These are phyloP conservation scores for Botrytis porri DNA, from an alignment of 2,329 filamentous ascomycete species.

Conservation along the genomic window DNA sequence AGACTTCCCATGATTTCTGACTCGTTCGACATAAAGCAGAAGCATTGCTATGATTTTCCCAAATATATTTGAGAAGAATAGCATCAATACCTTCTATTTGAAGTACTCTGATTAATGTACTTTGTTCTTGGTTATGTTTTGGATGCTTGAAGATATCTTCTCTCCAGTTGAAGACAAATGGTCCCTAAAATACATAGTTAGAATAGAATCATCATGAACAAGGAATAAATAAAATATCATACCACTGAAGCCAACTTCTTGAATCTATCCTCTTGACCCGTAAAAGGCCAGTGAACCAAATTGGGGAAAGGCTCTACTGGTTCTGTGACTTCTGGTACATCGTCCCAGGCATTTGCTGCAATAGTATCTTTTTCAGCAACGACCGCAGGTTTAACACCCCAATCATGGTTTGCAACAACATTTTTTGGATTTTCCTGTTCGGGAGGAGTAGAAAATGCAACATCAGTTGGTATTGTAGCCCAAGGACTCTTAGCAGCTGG, in stretches of 20 bases:
- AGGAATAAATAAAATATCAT: not conserved
- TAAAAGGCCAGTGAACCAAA: slow-evolving; percentile 3
- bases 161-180: not conserved
- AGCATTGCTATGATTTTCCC: not conserved
- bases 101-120: slow-evolving; percentile 8
- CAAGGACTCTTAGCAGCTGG: not conserved
- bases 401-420: not conserved
- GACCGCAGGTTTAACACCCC: not conserved
- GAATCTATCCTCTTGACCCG: not conserved
- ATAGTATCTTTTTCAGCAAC: not conserved
- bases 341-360: not conserved
- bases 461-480: not conserved
- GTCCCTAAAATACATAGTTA: not conserved
- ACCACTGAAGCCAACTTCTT: slow-evolving; percentile 11
- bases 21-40: not conserved
- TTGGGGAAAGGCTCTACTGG: not conserved
- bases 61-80: slow-evolving; percentile 11
- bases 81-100: not conserved
- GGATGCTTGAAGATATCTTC: not conserved
- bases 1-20: slow-evolving; percentile 9
- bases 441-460: not conserved
- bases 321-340: not conserved
- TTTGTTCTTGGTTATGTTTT: slow-evolving; percentile 5
- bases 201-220: not conserved
- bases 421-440: not conserved